A percentile compares a stretch with the other conserved stretches of the same genome.
These are phyloP conservation scores for Candida smagusa DNA, from an alignment of 1,139 yeast genomes.

Conservation along the genomic window DNA sequence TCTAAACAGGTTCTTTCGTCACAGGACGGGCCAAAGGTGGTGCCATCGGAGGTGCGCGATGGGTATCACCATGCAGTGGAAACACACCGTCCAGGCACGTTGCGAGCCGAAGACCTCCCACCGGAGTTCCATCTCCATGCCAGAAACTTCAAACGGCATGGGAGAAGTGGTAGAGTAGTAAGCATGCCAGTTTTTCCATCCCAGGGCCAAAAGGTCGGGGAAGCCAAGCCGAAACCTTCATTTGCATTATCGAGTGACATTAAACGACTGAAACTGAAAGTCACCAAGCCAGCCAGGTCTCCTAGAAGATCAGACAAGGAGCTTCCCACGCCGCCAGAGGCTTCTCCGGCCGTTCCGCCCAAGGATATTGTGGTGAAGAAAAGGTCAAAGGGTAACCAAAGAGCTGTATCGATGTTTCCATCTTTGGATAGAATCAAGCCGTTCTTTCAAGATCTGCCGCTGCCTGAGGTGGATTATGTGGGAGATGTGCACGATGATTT, in stretches of 20 bases:
- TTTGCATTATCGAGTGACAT: not conserved
- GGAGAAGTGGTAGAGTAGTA: conserved; percentile 17
- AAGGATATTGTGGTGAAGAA: conserved; percentile 6
- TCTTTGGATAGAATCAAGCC: conserved; percentile 4
- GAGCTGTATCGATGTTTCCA: conserved; percentile 13
- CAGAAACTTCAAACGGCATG: conserved; percentile 1
- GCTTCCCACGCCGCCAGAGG: not conserved
- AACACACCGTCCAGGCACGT: conserved; percentile 26
- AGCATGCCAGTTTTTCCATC: conserved; percentile 21
- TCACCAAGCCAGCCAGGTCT: not conserved
- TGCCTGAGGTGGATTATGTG: not conserved
- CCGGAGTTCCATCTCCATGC: conserved; percentile 20
- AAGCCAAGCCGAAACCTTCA: not conserved
- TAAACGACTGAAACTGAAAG: not conserved
- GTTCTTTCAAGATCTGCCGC: not conserved
- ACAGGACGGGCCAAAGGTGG: conserved; percentile 21
- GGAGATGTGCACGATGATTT: not conserved
- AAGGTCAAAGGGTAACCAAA: conserved; percentile 4
- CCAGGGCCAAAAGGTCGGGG: too few species aligned
- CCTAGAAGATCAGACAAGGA: not conserved
- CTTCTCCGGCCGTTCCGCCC: conserved; percentile 6
- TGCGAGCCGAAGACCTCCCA: conserved; percentile 30
- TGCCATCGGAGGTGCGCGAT: conserved; percentile 21
- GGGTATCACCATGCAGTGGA: conserved; percentile 30
- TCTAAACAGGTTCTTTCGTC: conserved; percentile 25